Base-by-base conservation (phyloP, 495 filamentous ascomycete species). In the Hapsidospora chrysogenum region DNA sequence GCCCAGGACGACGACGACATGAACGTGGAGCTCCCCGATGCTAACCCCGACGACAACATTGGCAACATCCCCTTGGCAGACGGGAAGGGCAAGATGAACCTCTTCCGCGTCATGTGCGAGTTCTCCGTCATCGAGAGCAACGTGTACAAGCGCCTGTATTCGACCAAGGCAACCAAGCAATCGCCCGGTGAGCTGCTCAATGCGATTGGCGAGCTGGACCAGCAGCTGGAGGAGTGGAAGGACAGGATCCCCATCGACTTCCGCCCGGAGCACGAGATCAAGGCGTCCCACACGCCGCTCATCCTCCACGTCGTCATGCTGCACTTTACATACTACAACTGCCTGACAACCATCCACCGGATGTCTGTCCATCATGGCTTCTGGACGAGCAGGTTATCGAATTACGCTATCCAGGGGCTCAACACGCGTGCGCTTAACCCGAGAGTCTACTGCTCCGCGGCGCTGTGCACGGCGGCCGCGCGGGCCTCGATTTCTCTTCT, bases 331-430 rank as follows among this genome's bases (percentile, higher is more conserved):
- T 97, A 97, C 57, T 95, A 97, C 62, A 97, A 96, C 51, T 92
- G 84, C 46, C 64, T 97, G 37, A 95, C 86, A 10, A 97, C 89
- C 1, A 94, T 97, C 36, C 89, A 97, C 57, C 82, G 89, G 16
- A 96, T 96, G 89, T 92, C 84, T 3, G 76, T 95, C 33, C 89
- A 97, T 52, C 92, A 96, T 50, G 89, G 89, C 2, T 95, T 93
- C 60, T 97, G 89, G 89, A 94, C 86, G 6, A 94, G 80, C 46
- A 73, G 89, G 28, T 63, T 96, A 16, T 92, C 86, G 18, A 87
- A 96, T 45, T 97, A 84, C 52, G 89, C 89, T 2, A 86, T 96
- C 28, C 80, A 89, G 46, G 89, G 89, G 4, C 56, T 94, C 25
- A 96, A 94, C 55, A 78, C 85, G 3, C 66, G 76, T 41, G 85